A percentile compares a stretch with the other conserved stretches of the same genome.
These are phyloP conservation scores for Nemania sp. DNA, from an alignment of 2,329 filamentous ascomycete species.

Conservation along the genomic window DNA sequence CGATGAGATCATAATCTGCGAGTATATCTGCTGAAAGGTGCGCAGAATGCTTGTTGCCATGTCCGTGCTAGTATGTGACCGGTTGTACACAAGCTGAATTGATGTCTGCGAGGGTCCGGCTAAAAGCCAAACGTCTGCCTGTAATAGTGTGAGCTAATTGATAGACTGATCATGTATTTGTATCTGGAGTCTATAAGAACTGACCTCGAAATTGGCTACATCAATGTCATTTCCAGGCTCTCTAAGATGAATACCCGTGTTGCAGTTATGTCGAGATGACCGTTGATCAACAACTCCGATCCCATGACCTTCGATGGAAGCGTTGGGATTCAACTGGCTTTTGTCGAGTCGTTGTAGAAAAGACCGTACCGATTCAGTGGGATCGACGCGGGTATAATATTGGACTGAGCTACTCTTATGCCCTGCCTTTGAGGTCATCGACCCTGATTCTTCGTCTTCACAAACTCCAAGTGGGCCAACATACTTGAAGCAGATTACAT, in stretches of 20 bases:
- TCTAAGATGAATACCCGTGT: slow-evolving; percentile 21
- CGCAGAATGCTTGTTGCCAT: slow-evolving; percentile 25
- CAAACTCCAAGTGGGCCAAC: neutral
- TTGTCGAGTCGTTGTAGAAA: slow-evolving; percentile 21
- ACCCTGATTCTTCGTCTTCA: neutral
- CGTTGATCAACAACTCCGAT: slow-evolving; percentile 19
- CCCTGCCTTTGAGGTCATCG: neutral
- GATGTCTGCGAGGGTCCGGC: slow-evolving; percentile 11
- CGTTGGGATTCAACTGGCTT: slow-evolving; percentile 4
- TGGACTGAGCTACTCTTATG: slow-evolving; percentile 9
- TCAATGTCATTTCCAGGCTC: slow-evolving; percentile 1
- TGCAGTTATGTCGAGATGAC: slow-evolving; percentile 24
- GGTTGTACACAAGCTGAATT: slow-evolving; percentile 18
- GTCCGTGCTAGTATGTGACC: slow-evolving; percentile 21
- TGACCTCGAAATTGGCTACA: slow-evolving; percentile 6
- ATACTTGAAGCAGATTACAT: slow-evolving; percentile 27
- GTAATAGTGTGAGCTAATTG: neutral
- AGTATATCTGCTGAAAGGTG: slow-evolving; percentile 27
- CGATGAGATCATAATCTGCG: slow-evolving; percentile 11
- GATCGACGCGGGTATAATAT: slow-evolving; percentile 24
- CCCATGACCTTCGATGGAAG: slow-evolving; percentile 12
- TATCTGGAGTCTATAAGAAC: neutral
- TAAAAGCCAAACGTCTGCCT: slow-evolving; percentile 20
- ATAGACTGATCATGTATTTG: neutral
- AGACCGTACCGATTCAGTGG: slow-evolving; percentile 15